phyloP scores from a whole-genome alignment of 139 green algal species.

The Zygnema circumcarinatum region DNA sequence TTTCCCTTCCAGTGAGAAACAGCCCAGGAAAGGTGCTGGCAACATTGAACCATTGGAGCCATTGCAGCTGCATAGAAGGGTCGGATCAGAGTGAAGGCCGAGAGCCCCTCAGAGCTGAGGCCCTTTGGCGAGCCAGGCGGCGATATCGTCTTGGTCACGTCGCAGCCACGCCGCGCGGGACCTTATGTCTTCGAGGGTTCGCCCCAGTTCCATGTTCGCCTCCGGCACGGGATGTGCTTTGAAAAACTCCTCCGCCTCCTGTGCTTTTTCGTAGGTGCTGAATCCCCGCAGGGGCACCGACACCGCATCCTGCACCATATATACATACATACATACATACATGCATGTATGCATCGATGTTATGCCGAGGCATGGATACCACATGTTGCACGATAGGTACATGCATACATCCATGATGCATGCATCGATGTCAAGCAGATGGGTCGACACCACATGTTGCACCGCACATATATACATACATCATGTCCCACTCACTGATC shows the following conservation, averaged over 20 bases:
- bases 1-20: no score
- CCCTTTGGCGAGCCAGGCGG: conserved; percentile 52
- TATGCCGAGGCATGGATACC: not conserved
- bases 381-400: not conserved
- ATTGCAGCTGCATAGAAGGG: no score
- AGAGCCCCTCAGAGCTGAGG: no score
- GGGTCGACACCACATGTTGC: not conserved
- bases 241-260: conserved; percentile 51
- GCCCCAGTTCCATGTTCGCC: conserved; percentile 42
- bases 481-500: no score
- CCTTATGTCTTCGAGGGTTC: conserved; percentile 42
- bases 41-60: no score
- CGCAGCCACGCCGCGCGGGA: conserved; percentile 30
- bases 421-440: conserved; percentile 4
- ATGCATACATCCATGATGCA: not conserved
- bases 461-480: no score
- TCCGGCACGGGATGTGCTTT: conserved; percentile 36
- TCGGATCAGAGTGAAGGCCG: no score
- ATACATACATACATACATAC: not conserved
- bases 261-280: conserved; percentile 28
- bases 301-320: conserved; percentile 5
- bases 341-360: conserved; percentile 17
- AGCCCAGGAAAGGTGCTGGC: no score
- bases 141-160: conserved; percentile 35
- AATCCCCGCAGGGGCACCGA: conserved; percentile 28